These are phyloP conservation scores for Hericium erinaceus DNA, from an alignment of 768 basidiomycete species.

Conservation along the genomic window DNA sequence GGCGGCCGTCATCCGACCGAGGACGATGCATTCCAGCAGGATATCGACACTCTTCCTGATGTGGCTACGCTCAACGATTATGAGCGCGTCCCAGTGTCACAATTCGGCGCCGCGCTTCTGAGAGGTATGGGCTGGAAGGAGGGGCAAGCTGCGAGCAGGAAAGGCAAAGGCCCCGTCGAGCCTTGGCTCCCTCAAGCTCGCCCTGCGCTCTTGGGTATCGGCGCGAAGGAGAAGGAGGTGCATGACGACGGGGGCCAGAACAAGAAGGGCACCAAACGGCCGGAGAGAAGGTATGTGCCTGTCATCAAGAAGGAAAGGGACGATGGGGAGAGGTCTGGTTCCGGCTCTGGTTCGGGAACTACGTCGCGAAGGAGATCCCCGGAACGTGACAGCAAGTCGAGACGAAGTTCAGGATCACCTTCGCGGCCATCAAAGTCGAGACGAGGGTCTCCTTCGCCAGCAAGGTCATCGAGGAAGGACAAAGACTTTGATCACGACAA, in stretches of 20 bases:
- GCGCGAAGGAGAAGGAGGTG: constrained; percentile 80
- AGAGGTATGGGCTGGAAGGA: constrained; percentile 97
- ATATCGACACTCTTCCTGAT: constrained; percentile 73
- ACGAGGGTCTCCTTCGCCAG: neutral
- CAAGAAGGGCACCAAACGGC: constrained; percentile 32
- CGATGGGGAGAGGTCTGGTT: constrained; percentile 14
- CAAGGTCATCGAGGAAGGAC: neutral
- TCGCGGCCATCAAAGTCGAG: neutral
- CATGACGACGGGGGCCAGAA: constrained; percentile 59
- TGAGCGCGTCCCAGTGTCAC: constrained; percentile 80
- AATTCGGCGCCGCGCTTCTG: constrained; percentile 88
- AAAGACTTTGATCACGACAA: neutral
- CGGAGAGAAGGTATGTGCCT: constrained; percentile 78
- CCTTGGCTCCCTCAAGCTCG: constrained; percentile 78
- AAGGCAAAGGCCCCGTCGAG: constrained; percentile 50
- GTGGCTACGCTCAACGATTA: constrained; percentile 77
- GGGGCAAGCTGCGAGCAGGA: constrained; percentile 54
- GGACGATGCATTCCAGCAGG: constrained; percentile 75
- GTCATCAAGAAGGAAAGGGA: constrained; percentile 56
- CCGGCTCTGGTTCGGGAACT: constrained; percentile 5
- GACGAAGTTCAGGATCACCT: neutral
- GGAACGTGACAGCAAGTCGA: neutral
- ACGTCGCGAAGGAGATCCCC: neutral
- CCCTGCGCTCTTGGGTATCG: constrained; percentile 84
- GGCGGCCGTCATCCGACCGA: constrained; percentile 46